Percentiles rank a stretch among this genome's conserved stretches.
phyloP scores from a whole-genome alignment of 345 rosid genomes.

The Populus euphratica region DNA sequence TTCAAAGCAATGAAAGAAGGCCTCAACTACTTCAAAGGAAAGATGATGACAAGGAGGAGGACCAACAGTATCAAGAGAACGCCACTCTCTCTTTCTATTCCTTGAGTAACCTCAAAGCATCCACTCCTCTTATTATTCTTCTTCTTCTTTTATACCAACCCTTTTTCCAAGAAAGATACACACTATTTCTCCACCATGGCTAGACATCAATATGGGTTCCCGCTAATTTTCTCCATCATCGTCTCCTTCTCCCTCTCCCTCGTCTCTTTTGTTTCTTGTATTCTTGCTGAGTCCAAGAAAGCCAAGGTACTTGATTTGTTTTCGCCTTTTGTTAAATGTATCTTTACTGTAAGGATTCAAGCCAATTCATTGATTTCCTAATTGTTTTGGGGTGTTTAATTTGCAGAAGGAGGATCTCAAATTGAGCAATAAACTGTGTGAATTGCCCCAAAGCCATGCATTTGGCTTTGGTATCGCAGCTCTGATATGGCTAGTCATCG shows the following conservation, averaged over 20 bases:
- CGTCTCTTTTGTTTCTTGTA: slow-evolving; percentile 48
- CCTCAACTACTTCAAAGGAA: slow-evolving; percentile 19
- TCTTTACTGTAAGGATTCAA: not conserved
- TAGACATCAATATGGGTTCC: slow-evolving; percentile 18
- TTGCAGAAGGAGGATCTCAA: slow-evolving; percentile 54
- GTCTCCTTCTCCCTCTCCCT: slow-evolving; percentile 51
- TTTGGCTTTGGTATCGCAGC: slow-evolving; percentile 53
- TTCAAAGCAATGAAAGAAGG: slow-evolving; percentile 34
- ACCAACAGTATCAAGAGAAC: not conserved
- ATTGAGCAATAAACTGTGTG: slow-evolving; percentile 59
- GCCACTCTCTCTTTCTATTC: slow-evolving; percentile 15
- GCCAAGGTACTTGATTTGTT: slow-evolving; percentile 40
- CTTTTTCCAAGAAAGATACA: not conserved
- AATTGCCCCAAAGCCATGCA: slow-evolving; percentile 46
- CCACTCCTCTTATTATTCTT: not conserved
- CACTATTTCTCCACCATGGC: slow-evolving; percentile 22
- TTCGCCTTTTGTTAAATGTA: not conserved
- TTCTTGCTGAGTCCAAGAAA: slow-evolving; percentile 60
- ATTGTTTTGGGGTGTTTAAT: not conserved
- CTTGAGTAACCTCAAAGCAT: slow-evolving; percentile 31
- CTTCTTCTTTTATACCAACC: not conserved
- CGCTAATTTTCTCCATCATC: slow-evolving; percentile 15
- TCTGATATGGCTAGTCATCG: slow-evolving; percentile 41
- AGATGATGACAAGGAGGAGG: not conserved
- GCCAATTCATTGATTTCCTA: no score